Evolutionary conservation across 345 rosid genomes (phyloP), one percentile per base, ranked within the genome.

Genomic region (Theobroma cacao): DNA sequence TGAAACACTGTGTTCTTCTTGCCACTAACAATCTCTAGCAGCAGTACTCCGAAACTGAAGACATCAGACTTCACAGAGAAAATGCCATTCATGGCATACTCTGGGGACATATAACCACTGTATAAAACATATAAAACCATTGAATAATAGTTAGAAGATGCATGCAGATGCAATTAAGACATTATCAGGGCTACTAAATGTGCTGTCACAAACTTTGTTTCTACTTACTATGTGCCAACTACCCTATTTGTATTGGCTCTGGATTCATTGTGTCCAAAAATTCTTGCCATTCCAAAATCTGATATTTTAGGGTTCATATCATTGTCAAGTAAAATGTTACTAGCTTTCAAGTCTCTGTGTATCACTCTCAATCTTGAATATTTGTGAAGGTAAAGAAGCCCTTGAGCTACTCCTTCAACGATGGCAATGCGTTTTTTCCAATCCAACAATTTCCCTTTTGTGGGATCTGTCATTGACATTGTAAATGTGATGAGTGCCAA

Each of bases 341-440:
- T 80, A 13, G 88, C 78, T 62, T 89, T 89, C 26, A 87, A 81
- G 72, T 87, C 89, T 67, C 87, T 71, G 76, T 86, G 80, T 30
- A 6, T 55, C 3, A n/a, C 33, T 26, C 33, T 58, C 33, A 86
- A 45, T 78, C 90, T 85, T 0, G 89, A 85, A 72, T 89, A 88
- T 64, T 78, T 82, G 72, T 88, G 89, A 41, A 89, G 89, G 77
- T 88, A 90, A 77, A 88, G 84, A 80, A 85, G 85, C 47, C 89
- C 89, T 80, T 82, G 85, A 12, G 82, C 90, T 14, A 85, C 80
- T 15, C 88, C 89, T 61, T 80, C 80, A 71, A 85, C 79, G 74
- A 88, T 90, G 70, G 30, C 75, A 6, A 84, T 81, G 30, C 87
- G 82, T 13, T 74, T 64, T 12, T 18, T 28, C 89, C 84, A 86